phyloP scores from a whole-genome alignment of 768 basidiomycete genomes.

The Tulasnella sp. region DNA sequence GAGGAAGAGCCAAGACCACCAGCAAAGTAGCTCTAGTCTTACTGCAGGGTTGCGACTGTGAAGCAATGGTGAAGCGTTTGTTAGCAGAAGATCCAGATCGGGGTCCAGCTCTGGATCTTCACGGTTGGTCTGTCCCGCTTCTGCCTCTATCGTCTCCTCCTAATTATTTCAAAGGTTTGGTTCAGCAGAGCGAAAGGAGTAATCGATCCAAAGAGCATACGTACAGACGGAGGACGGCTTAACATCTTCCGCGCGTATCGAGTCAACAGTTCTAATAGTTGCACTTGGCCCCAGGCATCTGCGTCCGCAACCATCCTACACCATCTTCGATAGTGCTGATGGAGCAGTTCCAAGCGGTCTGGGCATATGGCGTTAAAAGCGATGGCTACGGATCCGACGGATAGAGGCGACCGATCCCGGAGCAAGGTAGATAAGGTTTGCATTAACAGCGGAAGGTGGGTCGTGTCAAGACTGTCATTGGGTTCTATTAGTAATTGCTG shows the following conservation, averaged over 20 bases:
- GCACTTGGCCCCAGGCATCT: slow-evolving; percentile 95
- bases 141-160: slow-evolving; percentile 26
- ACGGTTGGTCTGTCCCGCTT: slow-evolving; percentile 43
- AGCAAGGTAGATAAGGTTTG: slow-evolving; percentile 35
- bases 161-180: background rate
- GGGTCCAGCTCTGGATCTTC: slow-evolving; percentile 40
- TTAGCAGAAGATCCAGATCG: slow-evolving; percentile 69
- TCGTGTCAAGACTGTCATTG: slow-evolving; percentile 54
- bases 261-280: slow-evolving; percentile 65
- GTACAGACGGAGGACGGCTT: slow-evolving; percentile 42
- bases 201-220: background rate
- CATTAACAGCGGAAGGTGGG: slow-evolving; percentile 56
- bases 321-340: slow-evolving; percentile 77
- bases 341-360: slow-evolving; percentile 76
- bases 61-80: slow-evolving; percentile 66
- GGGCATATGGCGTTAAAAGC: slow-evolving; percentile 88
- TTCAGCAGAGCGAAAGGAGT: background rate
- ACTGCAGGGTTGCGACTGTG: slow-evolving; percentile 86
- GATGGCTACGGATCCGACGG: slow-evolving; percentile 75
- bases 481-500: slow-evolving; percentile 19
- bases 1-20: background rate
- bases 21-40: slow-evolving; percentile 26
- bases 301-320: slow-evolving; percentile 80
- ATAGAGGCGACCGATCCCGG: slow-evolving; percentile 72
- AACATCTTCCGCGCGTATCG: slow-evolving; percentile 84